Evolutionary conservation across 108 stramenopile species (phyloP).

Genomic region (Aurantiochytrium sp.): DNA sequence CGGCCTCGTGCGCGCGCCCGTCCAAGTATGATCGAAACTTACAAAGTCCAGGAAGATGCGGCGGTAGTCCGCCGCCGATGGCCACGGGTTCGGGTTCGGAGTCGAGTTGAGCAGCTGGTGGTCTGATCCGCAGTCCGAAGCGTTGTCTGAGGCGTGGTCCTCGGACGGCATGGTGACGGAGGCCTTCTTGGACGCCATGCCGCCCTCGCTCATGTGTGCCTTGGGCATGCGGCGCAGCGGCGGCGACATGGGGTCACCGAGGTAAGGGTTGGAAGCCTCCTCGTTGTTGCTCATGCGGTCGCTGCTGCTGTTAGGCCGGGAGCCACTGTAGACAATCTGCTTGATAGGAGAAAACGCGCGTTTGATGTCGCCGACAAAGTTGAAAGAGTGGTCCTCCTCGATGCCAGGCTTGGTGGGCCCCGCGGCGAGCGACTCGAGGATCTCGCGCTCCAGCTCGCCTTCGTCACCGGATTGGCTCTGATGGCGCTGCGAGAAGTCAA

Average conservation of each 20-base stretch:
- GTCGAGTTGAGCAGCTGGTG: neutral
- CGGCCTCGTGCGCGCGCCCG: no score
- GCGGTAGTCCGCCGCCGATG: neutral
- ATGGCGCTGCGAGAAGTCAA: neutral
- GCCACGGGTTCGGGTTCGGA: slow-evolving; percentile 9
- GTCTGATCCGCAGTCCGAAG: neutral
- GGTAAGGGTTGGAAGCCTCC: neutral
- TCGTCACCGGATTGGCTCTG: neutral
- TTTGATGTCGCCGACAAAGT: slow-evolving; percentile 18
- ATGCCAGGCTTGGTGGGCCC: neutral
- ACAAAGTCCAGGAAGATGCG: neutral
- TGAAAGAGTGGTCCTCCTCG: neutral
- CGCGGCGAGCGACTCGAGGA: neutral
- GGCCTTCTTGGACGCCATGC: neutral
- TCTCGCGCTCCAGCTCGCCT: neutral
- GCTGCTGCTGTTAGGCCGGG: neutral
- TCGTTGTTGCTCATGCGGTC: neutral
- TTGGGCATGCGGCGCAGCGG: neutral
- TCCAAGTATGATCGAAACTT: no score
- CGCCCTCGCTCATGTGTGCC: neutral
- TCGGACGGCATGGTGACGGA: neutral
- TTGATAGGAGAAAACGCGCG: slow-evolving; percentile 13
- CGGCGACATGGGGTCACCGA: no score
- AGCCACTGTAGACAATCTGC: slow-evolving; percentile 2
- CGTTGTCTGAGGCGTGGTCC: neutral